Evolutionary conservation across 2,329 filamentous ascomycete species (phyloP), one percentile per base, ranked within the genome.

Genomic region (Arthrobotrys musiformis): DNA sequence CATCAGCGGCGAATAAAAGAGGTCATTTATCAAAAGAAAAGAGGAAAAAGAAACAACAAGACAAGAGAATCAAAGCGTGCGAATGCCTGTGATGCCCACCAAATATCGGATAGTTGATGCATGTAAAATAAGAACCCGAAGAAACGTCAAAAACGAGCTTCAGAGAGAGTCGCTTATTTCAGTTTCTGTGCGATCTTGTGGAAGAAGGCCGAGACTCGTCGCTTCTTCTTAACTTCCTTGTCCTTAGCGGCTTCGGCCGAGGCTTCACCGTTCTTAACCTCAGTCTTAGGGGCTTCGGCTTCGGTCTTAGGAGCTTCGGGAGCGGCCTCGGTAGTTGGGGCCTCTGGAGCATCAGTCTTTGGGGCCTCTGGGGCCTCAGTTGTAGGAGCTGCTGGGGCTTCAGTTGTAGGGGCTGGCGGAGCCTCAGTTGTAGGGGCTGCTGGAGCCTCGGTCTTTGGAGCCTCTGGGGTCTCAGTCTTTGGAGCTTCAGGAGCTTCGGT

Each of bases 141-240:
- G 22, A 26, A 50, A 22, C 68, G 7, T 17, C 24, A 52, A 28
- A 28, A 24, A 63, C 26, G 22, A 13, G n/a, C 15, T 17, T 40
- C 26, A 28, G 15, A 28, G 19, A 19, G 46, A 66, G 22, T 48
- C 64, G 30, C 64, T 76, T 67, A 76, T 50, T 70, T 76, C 28
- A 76, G 72, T 40, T 68, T 74, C 30, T 54, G 15, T 5, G 61
- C 54, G 40, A 76, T 15, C 56, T 64, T 76, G 15, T 63, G 30
- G 73, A 77, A 70, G 42, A 61, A 77, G 9, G 66, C 73, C 30
- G 73, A 77, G 28, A 77, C 46, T 42, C 73, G 70, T 28, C 61
- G 70, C 73, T 66, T 70, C 72, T 76, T 76, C 56, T 76, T 76
- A n/a, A 40, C 48, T 6, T 76, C 72, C 48, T 76, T 76, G 17